phyloP scores from a whole-genome alignment of 2,329 filamentous ascomycete species.

The Xylariales sp. region DNA sequence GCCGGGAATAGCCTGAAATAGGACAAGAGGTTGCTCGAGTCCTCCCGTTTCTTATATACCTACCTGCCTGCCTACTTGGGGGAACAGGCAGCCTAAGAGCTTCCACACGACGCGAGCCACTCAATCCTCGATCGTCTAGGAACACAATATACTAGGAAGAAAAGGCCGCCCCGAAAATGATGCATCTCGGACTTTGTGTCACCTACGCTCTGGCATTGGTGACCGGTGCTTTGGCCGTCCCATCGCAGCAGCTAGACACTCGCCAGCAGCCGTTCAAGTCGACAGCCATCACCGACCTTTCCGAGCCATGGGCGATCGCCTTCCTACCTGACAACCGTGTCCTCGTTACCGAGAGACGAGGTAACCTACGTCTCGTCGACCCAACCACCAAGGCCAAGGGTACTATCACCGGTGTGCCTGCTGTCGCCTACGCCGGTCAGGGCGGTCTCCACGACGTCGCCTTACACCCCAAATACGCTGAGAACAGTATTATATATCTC shows the following conservation, averaged over 20 bases:
- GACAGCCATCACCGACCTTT: slow-evolving; percentile 30
- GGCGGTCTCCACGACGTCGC: slow-evolving; percentile 35
- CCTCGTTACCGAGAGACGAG: slow-evolving; percentile 32
- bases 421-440: slow-evolving; percentile 33
- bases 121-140: slow-evolving; percentile 23
- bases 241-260: slow-evolving; percentile 32
- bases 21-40: slow-evolving; percentile 27
- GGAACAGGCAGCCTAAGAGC: slow-evolving; percentile 17
- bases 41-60: slow-evolving; percentile 31
- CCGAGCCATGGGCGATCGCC: slow-evolving; percentile 33
- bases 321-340: slow-evolving; percentile 31
- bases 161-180: slow-evolving; percentile 28
- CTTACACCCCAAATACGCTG: slow-evolving; percentile 30
- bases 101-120: slow-evolving; percentile 24
- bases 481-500: slow-evolving; percentile 32
- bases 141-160: slow-evolving; percentile 32
- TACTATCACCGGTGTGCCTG: slow-evolving; percentile 28
- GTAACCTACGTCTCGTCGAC: slow-evolving; percentile 32
- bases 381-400: slow-evolving; percentile 25
- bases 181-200: slow-evolving; percentile 32
- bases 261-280: slow-evolving; percentile 33
- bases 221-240: slow-evolving; percentile 32
- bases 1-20: slow-evolving; percentile 34
- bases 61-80: slow-evolving; percentile 17
- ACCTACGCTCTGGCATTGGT: slow-evolving; percentile 32